A percentile compares a stretch with the other conserved stretches of the same genome.
Conservation (phyloP, 371 early-diverging fungal genomes). For the Apophysomyces variabilis region DNA sequence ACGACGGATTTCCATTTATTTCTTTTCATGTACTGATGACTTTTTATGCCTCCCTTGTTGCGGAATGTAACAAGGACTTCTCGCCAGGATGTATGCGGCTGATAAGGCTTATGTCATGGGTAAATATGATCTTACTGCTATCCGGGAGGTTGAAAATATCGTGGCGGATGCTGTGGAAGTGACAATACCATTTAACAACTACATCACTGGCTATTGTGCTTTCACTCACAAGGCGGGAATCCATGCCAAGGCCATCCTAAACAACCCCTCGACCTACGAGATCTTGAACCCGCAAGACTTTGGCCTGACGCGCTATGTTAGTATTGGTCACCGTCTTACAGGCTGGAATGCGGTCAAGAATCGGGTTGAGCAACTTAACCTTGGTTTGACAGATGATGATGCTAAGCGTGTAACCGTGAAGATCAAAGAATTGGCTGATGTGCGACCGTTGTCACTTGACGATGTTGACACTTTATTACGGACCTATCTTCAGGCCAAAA, state of each 20-base stretch:
- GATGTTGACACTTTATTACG: conserved; percentile 81
- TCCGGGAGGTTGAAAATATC: conserved; percentile 93
- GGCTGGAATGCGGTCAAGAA: conserved; percentile 99
- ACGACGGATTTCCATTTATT: neutral
- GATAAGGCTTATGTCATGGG: conserved; percentile 86
- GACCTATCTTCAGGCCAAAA: conserved; percentile 30
- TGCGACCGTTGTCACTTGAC: conserved; percentile 86
- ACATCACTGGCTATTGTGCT: conserved; percentile 97
- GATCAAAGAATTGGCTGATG: conserved; percentile 94
- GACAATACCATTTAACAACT: conserved; percentile 97
- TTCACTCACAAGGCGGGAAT: conserved; percentile 99
- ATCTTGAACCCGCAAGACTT: conserved; percentile 96
- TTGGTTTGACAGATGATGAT: conserved; percentile 85
- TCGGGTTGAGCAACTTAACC: conserved; percentile 87
- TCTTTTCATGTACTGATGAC: neutral
- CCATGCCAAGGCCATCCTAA: conserved; percentile 97
- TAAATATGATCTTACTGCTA: conserved; percentile 91
- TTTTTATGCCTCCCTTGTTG: neutral
- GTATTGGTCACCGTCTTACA: conserved; percentile 94
- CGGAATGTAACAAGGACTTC: conserved; percentile 49
- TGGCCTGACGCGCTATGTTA: conserved; percentile 96
- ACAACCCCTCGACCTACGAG: conserved; percentile 97
- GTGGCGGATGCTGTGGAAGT: conserved; percentile 95
- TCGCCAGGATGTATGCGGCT: conserved; percentile 93
- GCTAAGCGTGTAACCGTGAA: conserved; percentile 91